These are phyloP conservation scores for Bryum argenteum DNA, from an alignment of 225 moss, liverwort and hornwort species.

Conservation along the genomic window DNA sequence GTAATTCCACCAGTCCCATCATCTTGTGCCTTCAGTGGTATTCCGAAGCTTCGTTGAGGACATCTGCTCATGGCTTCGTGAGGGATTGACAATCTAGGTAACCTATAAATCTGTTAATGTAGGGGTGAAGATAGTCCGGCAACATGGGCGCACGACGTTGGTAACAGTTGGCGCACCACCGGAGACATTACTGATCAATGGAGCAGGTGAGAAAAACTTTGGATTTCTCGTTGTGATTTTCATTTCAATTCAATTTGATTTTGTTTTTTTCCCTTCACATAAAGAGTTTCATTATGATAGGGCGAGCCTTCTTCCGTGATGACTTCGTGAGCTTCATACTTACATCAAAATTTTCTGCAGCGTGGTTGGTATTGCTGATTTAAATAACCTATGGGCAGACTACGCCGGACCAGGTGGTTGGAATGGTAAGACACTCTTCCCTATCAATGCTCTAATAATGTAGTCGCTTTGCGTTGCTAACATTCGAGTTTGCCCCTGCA, in stretches of 20 bases:
- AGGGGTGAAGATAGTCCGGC: conserved; percentile 63
- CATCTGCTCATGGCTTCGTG: neutral
- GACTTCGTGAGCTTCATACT: conserved; percentile 18
- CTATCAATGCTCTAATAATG: conserved; percentile 12
- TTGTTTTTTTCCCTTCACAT: neutral
- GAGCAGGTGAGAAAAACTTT: conserved; percentile 43
- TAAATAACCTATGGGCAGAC: conserved; percentile 63
- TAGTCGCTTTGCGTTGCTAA: conserved; percentile 14
- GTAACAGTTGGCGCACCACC: conserved; percentile 72
- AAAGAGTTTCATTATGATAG: neutral
- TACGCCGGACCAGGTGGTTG: conserved; percentile 64
- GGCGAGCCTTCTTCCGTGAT: conserved; percentile 5
- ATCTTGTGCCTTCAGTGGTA: conserved; percentile 1
- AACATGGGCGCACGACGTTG: conserved; percentile 45
- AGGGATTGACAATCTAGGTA: neutral
- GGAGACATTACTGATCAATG: conserved; percentile 61
- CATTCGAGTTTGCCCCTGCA: conserved; percentile 34
- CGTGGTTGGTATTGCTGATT: conserved; percentile 63
- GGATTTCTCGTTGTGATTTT: conserved; percentile 2
- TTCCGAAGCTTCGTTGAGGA: conserved; percentile 7
- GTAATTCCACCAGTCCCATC: conserved; percentile 6
- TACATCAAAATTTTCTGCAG: conserved; percentile 43
- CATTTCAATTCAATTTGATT: no score
- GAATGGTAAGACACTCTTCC: conserved; percentile 52
- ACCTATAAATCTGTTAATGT: conserved; percentile 19